These are phyloP conservation scores for Pichia terricola DNA, from an alignment of 1,139 yeast species.

Conservation along the genomic window DNA sequence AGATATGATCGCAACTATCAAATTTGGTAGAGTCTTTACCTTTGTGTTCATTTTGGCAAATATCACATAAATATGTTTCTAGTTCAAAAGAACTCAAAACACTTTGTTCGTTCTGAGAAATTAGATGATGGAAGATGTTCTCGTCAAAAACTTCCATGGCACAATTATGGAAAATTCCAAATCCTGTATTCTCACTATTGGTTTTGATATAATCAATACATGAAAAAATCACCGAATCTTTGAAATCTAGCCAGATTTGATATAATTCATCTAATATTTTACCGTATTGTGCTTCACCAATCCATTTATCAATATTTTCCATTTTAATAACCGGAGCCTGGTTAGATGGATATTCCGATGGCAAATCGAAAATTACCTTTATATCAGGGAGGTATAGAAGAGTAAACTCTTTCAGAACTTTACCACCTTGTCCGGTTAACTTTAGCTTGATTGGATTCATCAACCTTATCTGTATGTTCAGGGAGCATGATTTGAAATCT, in stretches of 20 bases:
- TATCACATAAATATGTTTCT: too few species aligned
- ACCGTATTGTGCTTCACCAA: constrained; percentile 17
- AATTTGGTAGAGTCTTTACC: too few species aligned
- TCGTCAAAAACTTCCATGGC: constrained; percentile 35
- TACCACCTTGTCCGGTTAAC: too few species aligned
- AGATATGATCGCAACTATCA: constrained; percentile 31
- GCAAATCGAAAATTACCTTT: constrained; percentile 14
- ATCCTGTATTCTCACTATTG: constrained; percentile 7
- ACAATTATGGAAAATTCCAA: constrained; percentile 1
- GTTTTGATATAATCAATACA: constrained; percentile 37
- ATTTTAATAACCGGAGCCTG: constrained; percentile 6
- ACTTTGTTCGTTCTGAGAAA: too few species aligned
- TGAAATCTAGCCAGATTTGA: constrained; percentile 31
- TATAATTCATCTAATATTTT: constrained; percentile 20
- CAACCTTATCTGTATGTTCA: too few species aligned
- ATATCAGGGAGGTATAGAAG: too few species aligned
- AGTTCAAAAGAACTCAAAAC: too few species aligned
- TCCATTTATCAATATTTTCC: constrained; percentile 17
- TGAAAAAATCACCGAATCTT: constrained; percentile 36
- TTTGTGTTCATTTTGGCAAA: too few species aligned
- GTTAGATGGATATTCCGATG: constrained; percentile 23
- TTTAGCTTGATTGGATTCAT: too few species aligned
- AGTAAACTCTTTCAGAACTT: too few species aligned
- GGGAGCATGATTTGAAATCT: constrained; percentile 19
- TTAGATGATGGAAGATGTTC: constrained; percentile 17